Base-by-base conservation (phyloP, 1,284 basidiomycete genomes). In the Trichosporon asahii region DNA sequence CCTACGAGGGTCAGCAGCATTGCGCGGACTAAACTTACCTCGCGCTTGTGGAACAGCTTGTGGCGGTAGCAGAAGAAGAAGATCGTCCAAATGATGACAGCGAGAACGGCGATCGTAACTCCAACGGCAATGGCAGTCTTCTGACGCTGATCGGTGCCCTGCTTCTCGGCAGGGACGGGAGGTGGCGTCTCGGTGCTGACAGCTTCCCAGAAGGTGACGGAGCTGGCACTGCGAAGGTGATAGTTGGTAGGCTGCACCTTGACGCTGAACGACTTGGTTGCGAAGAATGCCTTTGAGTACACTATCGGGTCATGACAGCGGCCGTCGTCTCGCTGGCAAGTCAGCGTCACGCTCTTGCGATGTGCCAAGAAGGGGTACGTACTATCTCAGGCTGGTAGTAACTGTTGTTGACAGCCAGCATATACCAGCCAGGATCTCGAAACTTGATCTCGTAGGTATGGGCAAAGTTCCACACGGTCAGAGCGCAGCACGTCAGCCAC, bases 341-440 rank as follows among this genome's bases (percentile, higher is more conserved):
- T 61, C 21, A 61, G 57, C 57, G 57, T 61, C 8, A 61, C 57
- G 12, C 8, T 8, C 18, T 33, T n/a, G 18, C 15, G 57, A n/a
- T n/a, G n/a, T n/a, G n/a, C n/a, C 18, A 31, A 6, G 21, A 1
- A 23, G 49, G 53, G 15, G 29, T 61, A 61, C 68, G 55, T 53
- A 66, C 68, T 31, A 69, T 66, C 18, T 31, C 27, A 2, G 57
- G 57, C 18, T 61, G 27, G 57, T 61, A 61, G 23, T 61, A 82
- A 0, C 82, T 84, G 65, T 83, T 78, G 73, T 84, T 84, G 25
- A 84, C 66, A 6, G 81, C 79, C 64, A 79, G 80, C 77, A 79
- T 77, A 72, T 83, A 80, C 77, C 77, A 81, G 29, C 83, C 83
- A 0, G 78, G 68, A n/a, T 72, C n/a, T 2, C 72, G 44, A 67